Evolutionary conservation across 140 eudicot genomes (phyloP), one percentile per base, ranked within the genome.

Genomic region (Anethum foeniculum): DNA sequence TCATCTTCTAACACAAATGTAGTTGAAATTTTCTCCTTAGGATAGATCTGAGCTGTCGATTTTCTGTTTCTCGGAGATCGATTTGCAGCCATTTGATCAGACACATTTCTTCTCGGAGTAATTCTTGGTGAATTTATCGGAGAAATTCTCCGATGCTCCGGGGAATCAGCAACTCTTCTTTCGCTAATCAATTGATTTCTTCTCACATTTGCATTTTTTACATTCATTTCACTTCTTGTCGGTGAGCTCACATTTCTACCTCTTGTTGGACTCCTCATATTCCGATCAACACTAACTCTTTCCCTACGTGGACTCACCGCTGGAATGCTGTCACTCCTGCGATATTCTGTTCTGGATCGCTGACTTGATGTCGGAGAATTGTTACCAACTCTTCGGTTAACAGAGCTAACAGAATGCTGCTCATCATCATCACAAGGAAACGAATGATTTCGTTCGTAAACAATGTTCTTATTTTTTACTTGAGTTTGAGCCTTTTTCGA

Each of bases 231-330:
- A 39, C 80, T 81, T 79, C 92, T 83, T 19, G 82, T 80, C 3
- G 90, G 88, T 19, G 91, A 81, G 43, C 69, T 78, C n/a, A 82
- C 62, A 41, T 78, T 84, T 80, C 90, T 81, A 72, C 54, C 80
- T 72, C 86, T 77, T 27, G 77, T 75, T 39, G 91, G 91, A 72
- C 88, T 88, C 52, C 75, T 78, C 71, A 48, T 79, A 32, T 72
- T 85, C 46, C 88, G 85, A 80, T 83, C 92, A 28, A 77, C 6
- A 2, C 71, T 86, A 44, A 79, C 77, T 28, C 90, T 81, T 36
- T 89, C 93, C 71, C 87, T 82, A 23, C 89, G 80, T 10, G 97
- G 96, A 85, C 96, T 90, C 39, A 71, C 87, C 90, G 60, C 84
- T 78, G 75, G 87, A 76, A 64, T 71, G 19, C 18, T 75, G 12